phyloP scores from a whole-genome alignment of 306 rosid genomes.

The Morella rubra region DNA sequence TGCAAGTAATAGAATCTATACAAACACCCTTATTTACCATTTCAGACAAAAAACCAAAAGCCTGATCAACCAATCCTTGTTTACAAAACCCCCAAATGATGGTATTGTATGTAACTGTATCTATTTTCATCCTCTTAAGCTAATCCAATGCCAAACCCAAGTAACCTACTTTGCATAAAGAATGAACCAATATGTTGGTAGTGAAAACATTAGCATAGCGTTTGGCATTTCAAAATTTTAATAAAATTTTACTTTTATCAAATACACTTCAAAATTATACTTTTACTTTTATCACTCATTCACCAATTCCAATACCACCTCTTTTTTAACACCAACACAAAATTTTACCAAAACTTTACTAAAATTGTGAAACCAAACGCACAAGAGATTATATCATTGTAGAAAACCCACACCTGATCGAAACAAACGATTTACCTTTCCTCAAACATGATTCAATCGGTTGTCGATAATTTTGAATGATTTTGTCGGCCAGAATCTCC shows the following conservation, averaged over 20 bases:
- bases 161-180: slow-evolving; percentile 63
- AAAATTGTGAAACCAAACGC: no score
- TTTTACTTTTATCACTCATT: no score
- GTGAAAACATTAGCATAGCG: slow-evolving; percentile 60
- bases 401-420: slow-evolving; percentile 59
- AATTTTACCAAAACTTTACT: no score
- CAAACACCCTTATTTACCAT: slow-evolving; percentile 56
- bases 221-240: no score
- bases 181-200: slow-evolving; percentile 67
- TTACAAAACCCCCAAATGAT: slow-evolving; percentile 69
- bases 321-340: no score
- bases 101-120: slow-evolving; percentile 68
- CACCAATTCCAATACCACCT: no score
- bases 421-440: no score
- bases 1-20: slow-evolving; percentile 62
- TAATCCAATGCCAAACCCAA: slow-evolving; percentile 57
- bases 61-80: slow-evolving; percentile 56
- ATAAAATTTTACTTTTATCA: no score
- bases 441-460: no score
- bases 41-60: slow-evolving; percentile 70
- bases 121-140: slow-evolving; percentile 41
- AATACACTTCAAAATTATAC: no score
- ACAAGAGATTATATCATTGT: slow-evolving; percentile 52
- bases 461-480: no score
- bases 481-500: no score